Conservation (phyloP, 768 basidiomycete species). For the Paxillus rubicundulus region DNA sequence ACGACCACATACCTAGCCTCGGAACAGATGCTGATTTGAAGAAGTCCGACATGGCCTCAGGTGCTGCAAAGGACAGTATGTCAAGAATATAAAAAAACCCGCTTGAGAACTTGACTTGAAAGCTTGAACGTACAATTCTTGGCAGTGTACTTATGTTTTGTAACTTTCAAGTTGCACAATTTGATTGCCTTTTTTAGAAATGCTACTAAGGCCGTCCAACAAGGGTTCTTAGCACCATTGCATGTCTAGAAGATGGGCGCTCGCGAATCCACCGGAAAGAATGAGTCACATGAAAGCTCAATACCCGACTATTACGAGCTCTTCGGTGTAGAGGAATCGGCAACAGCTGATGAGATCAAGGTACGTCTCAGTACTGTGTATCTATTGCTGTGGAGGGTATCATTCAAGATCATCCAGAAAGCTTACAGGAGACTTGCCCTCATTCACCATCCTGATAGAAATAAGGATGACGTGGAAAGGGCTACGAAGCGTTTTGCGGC, state of each 20-base stretch:
- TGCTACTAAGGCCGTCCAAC: too few relatives aligned
- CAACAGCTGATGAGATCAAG: conserved; percentile 87
- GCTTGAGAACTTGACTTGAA: neutral
- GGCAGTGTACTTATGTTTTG: too few relatives aligned
- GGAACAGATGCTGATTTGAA: conserved; percentile 38
- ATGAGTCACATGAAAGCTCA: conserved; percentile 24
- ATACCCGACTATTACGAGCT: conserved; percentile 77
- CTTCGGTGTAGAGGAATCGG: conserved; percentile 76
- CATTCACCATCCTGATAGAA: conserved; percentile 87
- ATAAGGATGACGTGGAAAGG: conserved; percentile 75
- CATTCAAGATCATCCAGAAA: conserved; percentile 42
- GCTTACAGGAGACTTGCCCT: conserved; percentile 85
- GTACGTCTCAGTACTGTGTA: conserved; percentile 36
- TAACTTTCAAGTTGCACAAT: too few relatives aligned
- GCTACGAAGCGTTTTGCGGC: conserved; percentile 85
- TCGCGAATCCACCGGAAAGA: conserved; percentile 53
- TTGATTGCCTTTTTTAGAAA: conserved; percentile 15
- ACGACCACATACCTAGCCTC: conserved; percentile 24
- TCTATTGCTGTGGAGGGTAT: neutral
- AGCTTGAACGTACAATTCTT: neutral
- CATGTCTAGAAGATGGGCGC: conserved; percentile 55
- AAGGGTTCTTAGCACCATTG: neutral
- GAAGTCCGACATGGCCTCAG: conserved; percentile 51
- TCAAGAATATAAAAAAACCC: neutral
- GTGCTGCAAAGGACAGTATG: neutral